Percentiles rank a stretch among this genome's conserved stretches.
These are phyloP conservation scores for Trypanosoma lewisi DNA, from an alignment of 208 protist species.

Conservation along the genomic window DNA sequence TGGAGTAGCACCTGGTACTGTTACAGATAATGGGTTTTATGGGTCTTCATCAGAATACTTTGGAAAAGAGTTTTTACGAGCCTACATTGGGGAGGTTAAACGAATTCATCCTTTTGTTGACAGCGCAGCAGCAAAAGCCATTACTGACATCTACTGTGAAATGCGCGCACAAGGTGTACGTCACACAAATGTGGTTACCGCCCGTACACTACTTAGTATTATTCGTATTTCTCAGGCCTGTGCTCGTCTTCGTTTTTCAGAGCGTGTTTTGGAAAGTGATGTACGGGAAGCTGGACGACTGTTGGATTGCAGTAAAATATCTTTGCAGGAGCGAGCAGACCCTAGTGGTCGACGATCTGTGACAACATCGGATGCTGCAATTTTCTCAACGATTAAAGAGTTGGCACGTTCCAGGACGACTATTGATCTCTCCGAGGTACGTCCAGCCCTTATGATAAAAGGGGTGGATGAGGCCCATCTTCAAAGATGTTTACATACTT, in stretches of 20 bases:
- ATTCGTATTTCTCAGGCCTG: slow-evolving; percentile 95
- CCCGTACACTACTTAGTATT: slow-evolving; percentile 84
- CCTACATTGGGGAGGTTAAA: slow-evolving; percentile 84
- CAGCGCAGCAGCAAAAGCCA: slow-evolving; percentile 60
- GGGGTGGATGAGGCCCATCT: slow-evolving; percentile 76
- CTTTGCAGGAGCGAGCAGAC: slow-evolving; percentile 57
- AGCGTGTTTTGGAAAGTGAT: slow-evolving; percentile 77
- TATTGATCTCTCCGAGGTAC: slow-evolving; percentile 67
- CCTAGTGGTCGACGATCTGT: slow-evolving; percentile 44
- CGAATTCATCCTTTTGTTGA: slow-evolving; percentile 81
- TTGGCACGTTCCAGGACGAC: slow-evolving; percentile 49
- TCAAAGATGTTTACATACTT: slow-evolving; percentile 77
- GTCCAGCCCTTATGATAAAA: slow-evolving; percentile 78
- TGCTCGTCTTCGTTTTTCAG: slow-evolving; percentile 86
- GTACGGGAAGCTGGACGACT: slow-evolving; percentile 90
- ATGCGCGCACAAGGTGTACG: slow-evolving; percentile 83
- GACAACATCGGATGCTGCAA: slow-evolving; percentile 76
- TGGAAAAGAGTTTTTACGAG: slow-evolving; percentile 77
- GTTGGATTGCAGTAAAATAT: slow-evolving; percentile 86
- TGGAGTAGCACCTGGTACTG: slow-evolving; percentile 64
- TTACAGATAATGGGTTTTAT: slow-evolving; percentile 40
- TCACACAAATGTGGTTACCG: slow-evolving; percentile 82
- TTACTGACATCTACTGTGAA: slow-evolving; percentile 89
- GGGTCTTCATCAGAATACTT: slow-evolving; percentile 73
- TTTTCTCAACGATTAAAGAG: slow-evolving; percentile 83